Evolutionary conservation across 2,329 filamentous ascomycete genomes (phyloP).

Genomic region (Fusarium staphyleae): DNA sequence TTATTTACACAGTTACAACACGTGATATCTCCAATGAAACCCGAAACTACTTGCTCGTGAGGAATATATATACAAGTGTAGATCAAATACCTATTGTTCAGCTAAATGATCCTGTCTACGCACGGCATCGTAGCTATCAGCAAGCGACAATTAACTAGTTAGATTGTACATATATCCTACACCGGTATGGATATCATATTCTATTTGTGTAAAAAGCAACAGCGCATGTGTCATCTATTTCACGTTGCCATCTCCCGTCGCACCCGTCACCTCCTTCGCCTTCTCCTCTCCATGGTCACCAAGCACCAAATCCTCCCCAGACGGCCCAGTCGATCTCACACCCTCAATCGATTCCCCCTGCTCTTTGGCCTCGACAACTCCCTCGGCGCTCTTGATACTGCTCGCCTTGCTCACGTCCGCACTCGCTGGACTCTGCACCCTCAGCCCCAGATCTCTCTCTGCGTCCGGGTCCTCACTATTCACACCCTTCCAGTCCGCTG

Average conservation of each 20-base stretch:
- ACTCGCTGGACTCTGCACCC: slow-evolving; percentile 69
- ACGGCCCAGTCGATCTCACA: slow-evolving; percentile 48
- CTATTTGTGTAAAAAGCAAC: too few relatives aligned
- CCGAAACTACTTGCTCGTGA: too few relatives aligned
- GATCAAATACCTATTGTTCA: too few relatives aligned
- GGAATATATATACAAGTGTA: too few relatives aligned
- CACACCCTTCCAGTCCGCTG: slow-evolving; percentile 78
- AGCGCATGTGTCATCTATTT: too few relatives aligned
- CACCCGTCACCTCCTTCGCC: background rate
- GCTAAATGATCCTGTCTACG: too few relatives aligned
- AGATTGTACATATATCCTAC: too few relatives aligned
- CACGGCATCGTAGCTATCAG: too few relatives aligned
- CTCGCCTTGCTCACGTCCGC: slow-evolving; percentile 75
- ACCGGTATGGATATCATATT: too few relatives aligned
- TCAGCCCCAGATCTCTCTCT: slow-evolving; percentile 72
- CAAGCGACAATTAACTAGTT: too few relatives aligned
- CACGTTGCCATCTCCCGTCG: background rate
- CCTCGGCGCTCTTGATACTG: slow-evolving; percentile 61
- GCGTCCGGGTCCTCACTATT: slow-evolving; percentile 51
- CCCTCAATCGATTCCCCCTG: slow-evolving; percentile 40
- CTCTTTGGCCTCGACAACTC: slow-evolving; percentile 8
- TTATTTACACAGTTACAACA: background rate
- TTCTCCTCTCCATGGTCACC: slow-evolving; percentile 19
- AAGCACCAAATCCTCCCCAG: slow-evolving; percentile 44
- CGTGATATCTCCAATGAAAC: too few relatives aligned